Evolutionary conservation across 108 stramenopile genomes (phyloP), one percentile per base, ranked within the genome.

Genomic region (Schizochytrium sp.): DNA sequence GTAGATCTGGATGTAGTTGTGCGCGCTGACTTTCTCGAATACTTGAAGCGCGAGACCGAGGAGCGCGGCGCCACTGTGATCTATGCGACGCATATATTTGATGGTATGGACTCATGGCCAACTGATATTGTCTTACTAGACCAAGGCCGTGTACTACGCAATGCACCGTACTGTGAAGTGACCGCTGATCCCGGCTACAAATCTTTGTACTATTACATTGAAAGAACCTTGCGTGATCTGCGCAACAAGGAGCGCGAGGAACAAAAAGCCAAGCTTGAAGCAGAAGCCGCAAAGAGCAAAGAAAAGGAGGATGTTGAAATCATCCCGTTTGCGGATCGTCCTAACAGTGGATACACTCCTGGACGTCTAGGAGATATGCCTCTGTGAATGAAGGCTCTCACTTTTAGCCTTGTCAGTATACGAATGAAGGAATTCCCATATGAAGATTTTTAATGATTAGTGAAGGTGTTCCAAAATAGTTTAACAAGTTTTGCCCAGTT

Each of bases 81-180:
- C 45, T 99, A 99, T 91, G 99, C 98, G 5, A 99, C 98, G 3
- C 98, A 99, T 90, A 99, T 99, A 72, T 99, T 99, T 94, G 99
- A 98, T 87, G 96, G 96, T 50, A 88, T 97, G 56, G 97, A 95
- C 88, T 95, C 94, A 4, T 97, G 96, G 96, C 95, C 95, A 53
- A 93, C 94, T 10, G 93, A 95, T 89, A 53, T 95, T 40, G 91
- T 95, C 76, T n/a, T 83, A 8, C 50, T 83, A 17, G 76, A 83
- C 13, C 28, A 55, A 10, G 76, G 76, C 13, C 47, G 76, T 10
- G 76, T 83, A 15, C 47, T 83, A n/a, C 76, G 76, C 53, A 55
- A 55, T 40, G 38, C 50, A 10, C 50, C 47, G 0, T 83, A 83
- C 47, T 17, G 50, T 40, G 76, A 46, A 5, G 28, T 83, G 28